These are phyloP conservation scores for Sugiyamaella valdiviana DNA, from an alignment of 805 yeast genomes.

Conservation along the genomic window DNA sequence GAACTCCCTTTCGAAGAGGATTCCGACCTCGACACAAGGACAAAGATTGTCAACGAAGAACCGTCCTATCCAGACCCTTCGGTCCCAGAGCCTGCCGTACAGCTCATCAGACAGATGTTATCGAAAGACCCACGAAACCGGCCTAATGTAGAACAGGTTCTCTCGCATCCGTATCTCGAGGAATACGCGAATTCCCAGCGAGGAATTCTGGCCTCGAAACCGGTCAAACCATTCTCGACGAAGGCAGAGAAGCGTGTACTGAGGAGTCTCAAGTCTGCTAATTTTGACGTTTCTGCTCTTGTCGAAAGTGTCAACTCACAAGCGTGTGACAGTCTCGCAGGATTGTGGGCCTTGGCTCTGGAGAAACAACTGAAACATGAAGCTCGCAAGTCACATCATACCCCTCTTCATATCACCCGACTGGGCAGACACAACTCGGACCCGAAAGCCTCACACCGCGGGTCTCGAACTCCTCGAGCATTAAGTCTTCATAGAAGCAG, in stretches of 20 bases:
- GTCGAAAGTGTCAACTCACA: conserved; percentile 50
- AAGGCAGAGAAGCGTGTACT: conserved; percentile 57
- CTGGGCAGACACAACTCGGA: conserved; percentile 7
- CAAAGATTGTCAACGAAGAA: conserved; percentile 55
- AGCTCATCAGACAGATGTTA: conserved; percentile 49
- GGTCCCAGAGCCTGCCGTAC: conserved; percentile 41
- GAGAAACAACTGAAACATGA: conserved; percentile 40
- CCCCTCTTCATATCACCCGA: conserved; percentile 18
- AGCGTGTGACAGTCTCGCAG: conserved; percentile 66
- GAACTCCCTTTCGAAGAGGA: conserved; percentile 89
- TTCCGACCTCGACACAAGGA: conserved; percentile 55
- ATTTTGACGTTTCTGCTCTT: conserved; percentile 58
- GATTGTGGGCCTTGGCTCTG: conserved; percentile 63
- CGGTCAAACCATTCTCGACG: conserved; percentile 46
- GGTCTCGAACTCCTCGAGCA: conserved; percentile 11
- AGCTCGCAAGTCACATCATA: conserved; percentile 6
- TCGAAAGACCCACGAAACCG: conserved; percentile 60
- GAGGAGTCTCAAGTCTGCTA: conserved; percentile 51
- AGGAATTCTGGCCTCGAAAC: conserved; percentile 32
- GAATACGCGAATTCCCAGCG: conserved; percentile 40
- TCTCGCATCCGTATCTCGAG: conserved; percentile 46
- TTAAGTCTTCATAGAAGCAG: conserved; percentile 9
- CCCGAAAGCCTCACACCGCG: conserved; percentile 2
- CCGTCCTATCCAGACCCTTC: conserved; percentile 45
- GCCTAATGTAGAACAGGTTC: conserved; percentile 49